Base-by-base conservation (phyloP, 345 rosid species). In the Eucalyptus polyanthemos region DNA sequence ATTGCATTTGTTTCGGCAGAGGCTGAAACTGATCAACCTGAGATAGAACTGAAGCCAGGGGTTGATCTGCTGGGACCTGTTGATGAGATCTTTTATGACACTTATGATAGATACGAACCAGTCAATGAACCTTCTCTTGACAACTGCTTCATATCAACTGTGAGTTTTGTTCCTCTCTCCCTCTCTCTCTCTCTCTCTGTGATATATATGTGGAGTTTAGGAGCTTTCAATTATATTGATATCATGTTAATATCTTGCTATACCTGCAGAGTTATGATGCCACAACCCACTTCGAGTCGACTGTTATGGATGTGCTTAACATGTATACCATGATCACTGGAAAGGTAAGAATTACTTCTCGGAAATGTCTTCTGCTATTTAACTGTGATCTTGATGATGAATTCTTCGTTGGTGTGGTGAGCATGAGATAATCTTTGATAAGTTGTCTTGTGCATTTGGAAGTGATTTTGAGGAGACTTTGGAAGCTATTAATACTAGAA, bases 281-380 rank as follows among this genome's bases (percentile, higher is more conserved):
- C 87, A 96, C 99, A 85, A 97, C 98, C 69, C 98, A 98, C 93
- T 97, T 98, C 60, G 99, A 97, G 89, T 93, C 98, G n/a, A 97
- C 99, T 65, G 98, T 97, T 27, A 88, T 88, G 25, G 99, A 97
- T 91, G 99, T 97, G 86, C 93, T 97, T 88, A 96, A 93, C 94
- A 95, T 97, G 98, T 97, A 97, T 91, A 93, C 96, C 90, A 45
- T 95, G 94, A 96, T 97, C 91, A 97, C 99, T 8, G 99, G 99
- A 92, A 97, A 97, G 99, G 99, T 97, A 91, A 89, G 89, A 40
- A 27, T 81, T 25, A 8, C 31, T 69, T 40, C 50, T 29, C 2
- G 3, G 85, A 40, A 76, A 21, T 76, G 85, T 76, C 85, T 25
- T 29, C 47, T 76, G 85, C 85, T 76, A 40, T 76, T 76, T 76